Conservation (phyloP, 495 filamentous ascomycete species). For the Aspergillus ostianus region DNA sequence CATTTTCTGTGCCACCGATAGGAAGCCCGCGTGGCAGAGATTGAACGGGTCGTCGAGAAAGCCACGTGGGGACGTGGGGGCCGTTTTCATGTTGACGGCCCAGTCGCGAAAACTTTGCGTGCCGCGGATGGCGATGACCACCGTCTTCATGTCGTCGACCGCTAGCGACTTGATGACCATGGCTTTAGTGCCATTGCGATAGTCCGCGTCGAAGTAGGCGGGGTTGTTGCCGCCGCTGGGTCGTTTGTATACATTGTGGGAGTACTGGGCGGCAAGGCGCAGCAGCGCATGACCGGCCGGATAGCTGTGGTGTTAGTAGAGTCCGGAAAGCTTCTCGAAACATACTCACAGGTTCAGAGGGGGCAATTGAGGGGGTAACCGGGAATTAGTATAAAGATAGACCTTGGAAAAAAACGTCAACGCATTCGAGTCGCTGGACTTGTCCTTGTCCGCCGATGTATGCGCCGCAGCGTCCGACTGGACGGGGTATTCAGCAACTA, state of each 20-base stretch:
- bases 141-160: conserved; percentile 70
- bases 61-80: conserved; percentile 57
- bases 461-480: conserved; percentile 5
- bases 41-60: conserved; percentile 78
- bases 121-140: conserved; percentile 79
- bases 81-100: conserved; percentile 72
- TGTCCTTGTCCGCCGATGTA: conserved; percentile 17
- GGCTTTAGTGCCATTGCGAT: conserved; percentile 71
- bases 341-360: conserved; percentile 60
- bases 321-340: neutral
- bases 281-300: conserved; percentile 69
- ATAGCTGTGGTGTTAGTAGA: conserved; percentile 41
- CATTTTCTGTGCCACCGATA: conserved; percentile 74
- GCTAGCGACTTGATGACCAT: conserved; percentile 79
- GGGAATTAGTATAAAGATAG: conserved; percentile 75
- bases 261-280: conserved; percentile 72
- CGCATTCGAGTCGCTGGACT: conserved; percentile 9
- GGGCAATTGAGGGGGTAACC: conserved; percentile 62
- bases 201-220: conserved; percentile 65
- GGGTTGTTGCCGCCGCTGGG: conserved; percentile 58
- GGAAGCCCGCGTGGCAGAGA: conserved; percentile 73
- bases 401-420: conserved; percentile 71
- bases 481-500: conserved; percentile 29
- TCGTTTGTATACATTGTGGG: conserved; percentile 65
- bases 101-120: conserved; percentile 79